Conservation (phyloP, 805 yeast genomes). For the Wickerhamomyces kurtzmanii region DNA sequence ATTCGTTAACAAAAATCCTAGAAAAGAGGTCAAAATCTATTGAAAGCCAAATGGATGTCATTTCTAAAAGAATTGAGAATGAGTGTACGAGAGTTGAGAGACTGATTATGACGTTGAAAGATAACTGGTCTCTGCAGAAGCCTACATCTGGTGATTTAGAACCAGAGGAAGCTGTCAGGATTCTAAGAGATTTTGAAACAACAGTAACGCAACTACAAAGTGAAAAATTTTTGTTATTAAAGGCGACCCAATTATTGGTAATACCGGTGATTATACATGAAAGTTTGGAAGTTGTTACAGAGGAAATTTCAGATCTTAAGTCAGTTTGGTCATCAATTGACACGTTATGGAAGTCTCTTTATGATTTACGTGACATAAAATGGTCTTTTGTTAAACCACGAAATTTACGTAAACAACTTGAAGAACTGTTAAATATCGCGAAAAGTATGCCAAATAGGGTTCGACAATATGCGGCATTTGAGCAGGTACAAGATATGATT, state of each 20-base stretch:
- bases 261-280: slow-evolving; percentile 19
- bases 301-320: slow-evolving; percentile 46
- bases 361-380: slow-evolving; percentile 25
- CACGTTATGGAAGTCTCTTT: slow-evolving; percentile 35
- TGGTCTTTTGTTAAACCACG: slow-evolving; percentile 45
- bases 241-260: slow-evolving; percentile 25
- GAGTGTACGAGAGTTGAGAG: slow-evolving; percentile 28
- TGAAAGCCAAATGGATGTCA: slow-evolving; percentile 28
- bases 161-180: slow-evolving; percentile 33
- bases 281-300: slow-evolving; percentile 21
- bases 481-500: slow-evolving; percentile 37
- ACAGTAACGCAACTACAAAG: slow-evolving; percentile 5
- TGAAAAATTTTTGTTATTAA: slow-evolving; percentile 12
- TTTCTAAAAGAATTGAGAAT: slow-evolving; percentile 28
- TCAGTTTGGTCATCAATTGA: slow-evolving; percentile 58
- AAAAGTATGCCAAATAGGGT: slow-evolving; percentile 46
- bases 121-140: slow-evolving; percentile 39
- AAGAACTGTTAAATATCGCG: slow-evolving; percentile 34
- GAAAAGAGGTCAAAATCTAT: slow-evolving; percentile 25
- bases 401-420: slow-evolving; percentile 35
- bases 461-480: slow-evolving; percentile 63
- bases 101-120: slow-evolving; percentile 17
- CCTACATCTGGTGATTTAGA: slow-evolving; percentile 32
- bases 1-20: slow-evolving; percentile 29
- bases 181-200: slow-evolving; percentile 17